A percentile compares a stretch with the other conserved stretches of the same genome.
These are phyloP conservation scores for Monosporascus sp. DNA, from an alignment of 2,329 filamentous ascomycete species.

Conservation along the genomic window DNA sequence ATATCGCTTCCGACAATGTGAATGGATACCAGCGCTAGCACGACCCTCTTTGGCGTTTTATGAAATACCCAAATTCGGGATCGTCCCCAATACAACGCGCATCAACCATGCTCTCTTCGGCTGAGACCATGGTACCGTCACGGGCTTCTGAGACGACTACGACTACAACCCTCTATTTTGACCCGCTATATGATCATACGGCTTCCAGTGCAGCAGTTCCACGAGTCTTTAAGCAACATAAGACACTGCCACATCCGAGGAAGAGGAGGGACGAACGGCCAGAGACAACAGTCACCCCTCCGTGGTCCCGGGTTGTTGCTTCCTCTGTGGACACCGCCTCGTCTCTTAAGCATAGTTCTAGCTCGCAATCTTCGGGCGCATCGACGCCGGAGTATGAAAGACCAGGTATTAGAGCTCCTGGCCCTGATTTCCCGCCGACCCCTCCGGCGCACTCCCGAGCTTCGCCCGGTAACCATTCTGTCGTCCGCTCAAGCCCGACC, in stretches of 20 bases:
- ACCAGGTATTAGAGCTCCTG: slow-evolving; percentile 33
- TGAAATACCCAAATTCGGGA: slow-evolving; percentile 1
- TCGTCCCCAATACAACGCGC: not conserved
- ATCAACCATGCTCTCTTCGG: slow-evolving; percentile 23
- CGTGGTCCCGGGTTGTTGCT: slow-evolving; percentile 16
- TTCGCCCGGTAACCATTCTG: slow-evolving; percentile 47
- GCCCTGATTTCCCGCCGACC: slow-evolving; percentile 55
- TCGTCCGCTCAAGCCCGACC: slow-evolving; percentile 36
- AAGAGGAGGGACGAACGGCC: slow-evolving; percentile 15
- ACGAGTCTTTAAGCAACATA: slow-evolving; percentile 32
- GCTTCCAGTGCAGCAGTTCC: slow-evolving; percentile 19
- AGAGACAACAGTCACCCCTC: slow-evolving; percentile 7
- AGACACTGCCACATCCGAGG: slow-evolving; percentile 32
- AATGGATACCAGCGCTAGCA: slow-evolving; percentile 15
- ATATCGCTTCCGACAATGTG: slow-evolving; percentile 12
- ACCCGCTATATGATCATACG: slow-evolving; percentile 20
- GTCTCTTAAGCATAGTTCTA: slow-evolving; percentile 11
- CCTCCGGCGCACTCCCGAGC: slow-evolving; percentile 56
- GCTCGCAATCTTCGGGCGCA: slow-evolving; percentile 32
- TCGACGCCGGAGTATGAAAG: slow-evolving; percentile 37
- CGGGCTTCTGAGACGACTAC: not conserved
- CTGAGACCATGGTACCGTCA: slow-evolving; percentile 20
- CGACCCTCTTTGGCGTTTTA: slow-evolving; percentile 13
- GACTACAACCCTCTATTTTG: slow-evolving; percentile 23
- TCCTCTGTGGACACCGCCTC: slow-evolving; percentile 23